A percentile compares a stretch with the other conserved stretches of the same genome.
phyloP scores from a whole-genome alignment of 306 rosid genomes.

The Alnus glutinosa region DNA sequence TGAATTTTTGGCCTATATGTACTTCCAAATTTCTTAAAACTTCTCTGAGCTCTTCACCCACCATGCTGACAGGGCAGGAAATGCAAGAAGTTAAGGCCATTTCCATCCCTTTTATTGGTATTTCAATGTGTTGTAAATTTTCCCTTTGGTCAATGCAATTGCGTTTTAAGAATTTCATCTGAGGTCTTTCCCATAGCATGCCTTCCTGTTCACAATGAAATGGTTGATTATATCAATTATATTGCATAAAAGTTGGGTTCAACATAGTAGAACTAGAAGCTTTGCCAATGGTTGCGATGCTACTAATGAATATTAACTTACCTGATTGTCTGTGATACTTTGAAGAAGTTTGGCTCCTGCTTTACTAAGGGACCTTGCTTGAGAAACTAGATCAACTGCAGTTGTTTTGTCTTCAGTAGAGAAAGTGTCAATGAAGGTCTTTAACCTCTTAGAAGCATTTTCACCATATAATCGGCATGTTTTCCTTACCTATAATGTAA shows the following conservation, averaged over 20 bases:
- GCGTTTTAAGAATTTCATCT: constrained; percentile 25
- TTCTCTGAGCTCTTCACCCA: constrained; percentile 50
- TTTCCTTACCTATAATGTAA: constrained; percentile 50
- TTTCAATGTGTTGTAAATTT: constrained; percentile 47
- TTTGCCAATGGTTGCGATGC: no score
- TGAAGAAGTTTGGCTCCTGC: constrained; percentile 54
- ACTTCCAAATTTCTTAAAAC: constrained; percentile 34
- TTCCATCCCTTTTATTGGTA: constrained; percentile 64
- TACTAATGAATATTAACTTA: constrained; percentile 28
- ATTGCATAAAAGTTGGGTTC: no score
- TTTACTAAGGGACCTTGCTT: constrained; percentile 51
- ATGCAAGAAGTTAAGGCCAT: constrained; percentile 52
- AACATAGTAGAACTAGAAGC: no score
- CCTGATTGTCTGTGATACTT: constrained; percentile 41
- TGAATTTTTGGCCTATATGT: constrained; percentile 39
- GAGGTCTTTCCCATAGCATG: constrained; percentile 69
- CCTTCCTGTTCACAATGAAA: constrained; percentile 51
- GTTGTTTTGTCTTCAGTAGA: constrained; percentile 39
- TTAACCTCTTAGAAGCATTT: constrained; percentile 55
- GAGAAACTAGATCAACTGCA: constrained; percentile 33
- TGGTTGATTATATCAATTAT: neutral
- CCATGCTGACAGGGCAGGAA: constrained; percentile 39
- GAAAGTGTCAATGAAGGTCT: constrained; percentile 44
- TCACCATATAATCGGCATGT: constrained; percentile 39
- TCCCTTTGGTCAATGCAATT: constrained; percentile 32